Evolutionary conservation across 768 basidiomycete genomes (phyloP), one percentile per base, ranked within the genome.

Genomic region (Pilatotrama ljubarskyi): DNA sequence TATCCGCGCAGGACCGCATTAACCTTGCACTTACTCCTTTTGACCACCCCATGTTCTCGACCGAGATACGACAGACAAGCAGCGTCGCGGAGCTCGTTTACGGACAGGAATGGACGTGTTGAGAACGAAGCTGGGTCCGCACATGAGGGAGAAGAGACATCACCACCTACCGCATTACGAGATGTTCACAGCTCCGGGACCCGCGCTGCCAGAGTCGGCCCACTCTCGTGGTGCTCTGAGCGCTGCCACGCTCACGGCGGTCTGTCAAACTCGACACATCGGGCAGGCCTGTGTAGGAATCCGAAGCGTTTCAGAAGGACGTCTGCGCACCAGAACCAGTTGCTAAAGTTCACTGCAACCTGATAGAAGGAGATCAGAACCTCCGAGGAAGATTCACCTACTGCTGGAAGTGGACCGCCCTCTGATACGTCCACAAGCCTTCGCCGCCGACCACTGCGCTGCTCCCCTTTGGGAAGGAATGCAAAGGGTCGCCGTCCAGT

Each of bases 301-400:
- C 37, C 37, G 55, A 57, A 38, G 55, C 55, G 55, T 57, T 57
- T 57, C 55, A 50, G 47, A 29, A 48, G 55, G 55, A 49, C 55
- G 47, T 54, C 47, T 18, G 32, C 35, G 54, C 43, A 57, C 55
- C 55, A 57, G 55, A 57, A 57, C 47, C 38, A 47, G 36, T 37
- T 54, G 46, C 37, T 40, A 26, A 17, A 44, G 36, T 29, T 36
- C 17, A 24, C 40, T 51, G 40, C 37, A 35, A n/a, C 55, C 55
- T 57, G 55, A 57, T 57, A 49, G 47, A 50, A 50, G 41, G 32
- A 32, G 37, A 49, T 57, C 37, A 41, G 55, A 49, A 57, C 37
- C 15, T 14, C 36, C 55, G 22, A 24, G 22, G 46, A 40, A 15
- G n/a, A 26, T 22, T 24, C 29, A 36, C 35, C 14, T 6, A 15